A percentile compares a stretch with the other conserved stretches of the same genome.
These are phyloP conservation scores for Sarcomyxa edulis DNA, from an alignment of 768 basidiomycete species.

Conservation along the genomic window DNA sequence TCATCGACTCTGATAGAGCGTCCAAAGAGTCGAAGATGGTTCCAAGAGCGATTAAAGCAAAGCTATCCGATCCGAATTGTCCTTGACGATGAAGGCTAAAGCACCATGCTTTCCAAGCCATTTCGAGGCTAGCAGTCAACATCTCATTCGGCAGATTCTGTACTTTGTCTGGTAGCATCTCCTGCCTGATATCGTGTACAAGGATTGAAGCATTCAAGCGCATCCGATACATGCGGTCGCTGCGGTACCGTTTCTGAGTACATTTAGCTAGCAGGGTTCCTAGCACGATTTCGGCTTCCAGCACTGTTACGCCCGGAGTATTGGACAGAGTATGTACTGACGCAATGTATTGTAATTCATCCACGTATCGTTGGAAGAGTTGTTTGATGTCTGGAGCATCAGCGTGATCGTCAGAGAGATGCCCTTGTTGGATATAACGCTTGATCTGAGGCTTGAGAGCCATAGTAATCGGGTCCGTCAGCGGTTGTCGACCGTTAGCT, in stretches of 20 bases:
- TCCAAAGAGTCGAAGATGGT: slow-evolving; percentile 57
- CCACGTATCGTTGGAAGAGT: slow-evolving; percentile 48
- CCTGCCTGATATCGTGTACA: slow-evolving; percentile 41
- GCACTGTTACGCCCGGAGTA: slow-evolving; percentile 45
- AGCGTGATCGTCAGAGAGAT: too few species aligned
- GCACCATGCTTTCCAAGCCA: slow-evolving; percentile 65
- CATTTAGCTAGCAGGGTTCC: slow-evolving; percentile 74
- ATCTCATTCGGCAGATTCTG: slow-evolving; percentile 20
- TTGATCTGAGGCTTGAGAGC: slow-evolving; percentile 25
- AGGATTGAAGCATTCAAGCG: slow-evolving; percentile 47
- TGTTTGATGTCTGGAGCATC: slow-evolving; percentile 17
- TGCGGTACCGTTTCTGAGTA: slow-evolving; percentile 54
- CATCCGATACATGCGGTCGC: slow-evolving; percentile 59
- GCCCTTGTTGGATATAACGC: slow-evolving; percentile 22
- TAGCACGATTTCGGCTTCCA: slow-evolving; percentile 70
- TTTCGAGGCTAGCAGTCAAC: slow-evolving; percentile 35
- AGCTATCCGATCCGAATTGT: slow-evolving; percentile 55
- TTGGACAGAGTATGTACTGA: slow-evolving; percentile 62
- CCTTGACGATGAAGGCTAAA: slow-evolving; percentile 37
- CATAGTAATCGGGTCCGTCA: slow-evolving; percentile 33
- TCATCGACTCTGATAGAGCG: too few species aligned
- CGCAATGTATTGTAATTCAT: slow-evolving; percentile 69
- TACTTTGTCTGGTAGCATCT: too few species aligned
- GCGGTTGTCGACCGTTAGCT: slow-evolving; percentile 10
- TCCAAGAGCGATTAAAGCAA: slow-evolving; percentile 60